A percentile compares a stretch with the other conserved stretches of the same genome.
phyloP scores from a whole-genome alignment of 129 eudicot genomes.

The Arctium lappa region DNA sequence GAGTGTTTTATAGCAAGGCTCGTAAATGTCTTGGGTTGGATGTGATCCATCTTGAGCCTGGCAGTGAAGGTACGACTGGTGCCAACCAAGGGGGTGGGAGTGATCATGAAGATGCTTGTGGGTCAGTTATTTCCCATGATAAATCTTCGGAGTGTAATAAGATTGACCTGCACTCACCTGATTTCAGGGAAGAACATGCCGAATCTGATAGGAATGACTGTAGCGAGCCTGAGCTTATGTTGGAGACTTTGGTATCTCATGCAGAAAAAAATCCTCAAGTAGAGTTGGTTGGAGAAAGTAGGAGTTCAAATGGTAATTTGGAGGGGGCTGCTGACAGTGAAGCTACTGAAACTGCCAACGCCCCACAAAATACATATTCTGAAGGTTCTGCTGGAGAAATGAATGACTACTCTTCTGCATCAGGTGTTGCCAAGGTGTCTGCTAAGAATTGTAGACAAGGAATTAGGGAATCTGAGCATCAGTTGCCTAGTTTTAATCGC shows the following conservation, averaged over 20 bases:
- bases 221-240: constrained; percentile 15
- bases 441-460: constrained; percentile 18
- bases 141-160: constrained; percentile 48
- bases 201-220: constrained; percentile 31
- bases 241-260: constrained; percentile 15
- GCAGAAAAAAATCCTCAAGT: constrained; percentile 23
- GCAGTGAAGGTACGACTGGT: constrained; percentile 36
- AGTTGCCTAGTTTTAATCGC: constrained; percentile 8
- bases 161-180: constrained; percentile 40
- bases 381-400: constrained; percentile 10
- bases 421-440: constrained; percentile 23
- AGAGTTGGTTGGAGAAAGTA: constrained; percentile 16
- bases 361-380: constrained; percentile 12
- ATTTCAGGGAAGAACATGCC: constrained; percentile 21
- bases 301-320: constrained; percentile 11
- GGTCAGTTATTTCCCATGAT: constrained; percentile 40
- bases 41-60: constrained; percentile 30
- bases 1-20: constrained; percentile 76
- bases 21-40: constrained; percentile 80
- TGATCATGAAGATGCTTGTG: constrained; percentile 65
- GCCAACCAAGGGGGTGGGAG: constrained; percentile 55
- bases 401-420: constrained; percentile 17
- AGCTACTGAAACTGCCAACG: constrained; percentile 13
- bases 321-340: constrained; percentile 30
- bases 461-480: constrained; percentile 10